Evolutionary conservation across 371 early-diverging fungal genomes (phyloP), one percentile per base, ranked within the genome.

Genomic region (Mucor piriformis): DNA sequence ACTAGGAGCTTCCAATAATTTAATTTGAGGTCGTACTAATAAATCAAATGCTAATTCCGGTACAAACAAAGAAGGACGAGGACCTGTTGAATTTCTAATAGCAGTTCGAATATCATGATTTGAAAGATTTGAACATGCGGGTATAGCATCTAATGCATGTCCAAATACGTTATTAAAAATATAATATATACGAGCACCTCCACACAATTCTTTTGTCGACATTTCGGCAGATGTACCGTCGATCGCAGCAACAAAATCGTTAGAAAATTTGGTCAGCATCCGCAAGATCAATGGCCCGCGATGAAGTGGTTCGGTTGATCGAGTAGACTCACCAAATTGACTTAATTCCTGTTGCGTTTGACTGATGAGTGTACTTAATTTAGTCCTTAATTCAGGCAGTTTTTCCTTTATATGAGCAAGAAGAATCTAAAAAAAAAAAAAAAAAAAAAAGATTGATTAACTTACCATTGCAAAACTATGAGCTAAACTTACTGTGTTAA

Each of bases 31-130:
- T 64, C 91, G 89, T 38, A 95, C 92, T 46, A 94, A 66, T 35
- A 93, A 76, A 68, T 95, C 93, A 83, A 96, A 97, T 0, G 95
- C 92, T 48, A 88, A 76, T 69, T 97, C 95, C 6, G 93, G 92
- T 13, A 97, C 93, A 83, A 95, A 92, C 23, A 95, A 78, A 6
- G 91, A 89, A 8, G 93, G 88, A 4, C 93, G 79, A 15, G 94
- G 94, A 13, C 94, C 96, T 3, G 90, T 92, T 3, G 94, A 91
- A 74, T 97, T 95, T 51, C 95, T 89, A 47, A 97, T 91, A 13
- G 94, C 92, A 0, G 90, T 91, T 54, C 94, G 88, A 63, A 97
- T 95, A 63, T 96, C 93, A 55, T 84, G 83, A 55, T 88, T 86
- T 6, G 88, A 81, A 48, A 95, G 71, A 63, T 90, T 90, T 13